Evolutionary conservation across 1,139 yeast species (phyloP).

Genomic region (Yamadazyma sp.): DNA sequence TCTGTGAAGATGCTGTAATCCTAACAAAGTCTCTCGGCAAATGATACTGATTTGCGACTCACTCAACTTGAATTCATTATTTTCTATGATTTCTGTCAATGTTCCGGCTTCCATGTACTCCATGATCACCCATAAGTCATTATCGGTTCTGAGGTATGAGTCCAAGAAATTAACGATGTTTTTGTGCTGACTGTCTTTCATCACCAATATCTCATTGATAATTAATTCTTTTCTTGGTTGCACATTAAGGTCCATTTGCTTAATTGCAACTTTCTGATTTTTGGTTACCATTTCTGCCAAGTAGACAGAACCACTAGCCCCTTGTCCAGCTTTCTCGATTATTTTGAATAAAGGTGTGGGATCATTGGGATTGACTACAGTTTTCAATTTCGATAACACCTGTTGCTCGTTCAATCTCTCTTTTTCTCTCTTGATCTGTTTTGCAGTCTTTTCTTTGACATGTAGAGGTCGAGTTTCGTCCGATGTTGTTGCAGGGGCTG

Average conservation of each 20-base stretch:
- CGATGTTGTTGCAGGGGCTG: neutral
- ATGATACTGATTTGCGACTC: conserved; percentile 88
- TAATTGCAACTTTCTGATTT: conserved; percentile 70
- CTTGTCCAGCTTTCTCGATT: conserved; percentile 97
- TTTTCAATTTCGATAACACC: conserved; percentile 76
- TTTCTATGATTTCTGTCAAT: conserved; percentile 86
- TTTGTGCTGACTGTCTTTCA: conserved; percentile 50
- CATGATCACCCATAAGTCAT: conserved; percentile 86
- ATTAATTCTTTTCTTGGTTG: conserved; percentile 95
- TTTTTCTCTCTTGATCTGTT: conserved; percentile 57
- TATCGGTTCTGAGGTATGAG: conserved; percentile 41
- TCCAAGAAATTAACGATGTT: conserved; percentile 50
- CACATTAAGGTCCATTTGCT: conserved; percentile 90
- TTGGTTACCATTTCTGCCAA: conserved; percentile 66
- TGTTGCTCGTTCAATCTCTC: conserved; percentile 84
- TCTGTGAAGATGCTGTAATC: conserved; percentile 85
- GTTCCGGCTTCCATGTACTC: conserved; percentile 86
- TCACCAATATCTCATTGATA: conserved; percentile 52
- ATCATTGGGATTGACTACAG: conserved; percentile 80
- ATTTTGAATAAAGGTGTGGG: conserved; percentile 85
- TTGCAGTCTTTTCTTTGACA: conserved; percentile 31
- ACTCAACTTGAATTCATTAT: conserved; percentile 61
- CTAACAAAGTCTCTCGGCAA: conserved; percentile 88
- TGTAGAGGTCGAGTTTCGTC: conserved; percentile 8
- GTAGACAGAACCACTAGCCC: conserved; percentile 96